Evolutionary conservation across 108 stramenopile genomes (phyloP), one percentile per base, ranked within the genome.

Genomic region (Fragilariopsis cylindrus): DNA sequence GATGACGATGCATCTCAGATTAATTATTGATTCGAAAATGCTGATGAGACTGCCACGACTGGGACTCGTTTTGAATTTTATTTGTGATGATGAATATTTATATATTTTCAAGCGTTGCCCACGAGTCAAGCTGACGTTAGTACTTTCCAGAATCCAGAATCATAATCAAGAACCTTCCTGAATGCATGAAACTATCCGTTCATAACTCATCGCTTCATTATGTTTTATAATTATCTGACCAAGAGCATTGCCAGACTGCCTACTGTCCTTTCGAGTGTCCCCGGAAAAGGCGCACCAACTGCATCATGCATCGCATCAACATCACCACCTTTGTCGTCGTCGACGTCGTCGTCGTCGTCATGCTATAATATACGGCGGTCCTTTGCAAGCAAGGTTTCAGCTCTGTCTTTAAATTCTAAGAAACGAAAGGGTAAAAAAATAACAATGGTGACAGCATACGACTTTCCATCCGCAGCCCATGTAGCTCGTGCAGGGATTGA

Each of bases 381-480:
- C n/a, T 63, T 63, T 15, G 75, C 77, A 18, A 46, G 68, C 76
- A 87, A 84, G 64, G 78, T 79, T n/a, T 83, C 86, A 42, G 82
- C 90, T 6, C 78, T 93, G 2, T 93, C 92, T 13, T 66, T 96
- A 15, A 85, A 81, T 13, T 81, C 95, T 58, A 92, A 92, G 65
- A 86, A 89, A 69, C 80, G 93, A 56, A 84, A 87, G 47, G 88
- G 88, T 8, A 76, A 91, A 21, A 96, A 94, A 62, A 92, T 96
- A 52, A 90, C 88, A 53, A 96, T 96, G 95, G 92, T 94, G 1
- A 99, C 99, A n/a, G 97, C 98, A 9, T 98, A 99, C 76, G 98
- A 99, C 84, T 99, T 94, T 81, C 99, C 99, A 40, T 96, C 96
- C 2, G 95, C 97, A 0, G 83, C 96, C n/a, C 98, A 98, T 79